Evolutionary conservation across 2,329 filamentous ascomycete species (phyloP), one percentile per base, ranked within the genome.

Genomic region (Xylaria hypoxylon): DNA sequence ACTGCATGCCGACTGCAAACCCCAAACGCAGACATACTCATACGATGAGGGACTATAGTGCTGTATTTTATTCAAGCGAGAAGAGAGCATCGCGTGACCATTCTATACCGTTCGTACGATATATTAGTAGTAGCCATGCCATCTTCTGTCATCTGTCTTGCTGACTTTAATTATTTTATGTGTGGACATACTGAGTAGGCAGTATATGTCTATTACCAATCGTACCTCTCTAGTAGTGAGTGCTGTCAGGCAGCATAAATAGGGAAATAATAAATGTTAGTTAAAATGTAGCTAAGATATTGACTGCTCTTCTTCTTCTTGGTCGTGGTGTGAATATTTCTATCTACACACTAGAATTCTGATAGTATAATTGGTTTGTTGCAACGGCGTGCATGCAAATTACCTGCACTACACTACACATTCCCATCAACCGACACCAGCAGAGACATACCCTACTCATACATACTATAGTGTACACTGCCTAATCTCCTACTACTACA

Each of bases 41-140:
- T n/a, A 15, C 60, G 26, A 52, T 64, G 55, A 63, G 17, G 60
- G 45, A 58, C 48, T 22, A 17, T 40, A 52, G 19, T 47, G 19
- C 44, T 47, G 19, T 47, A 47, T 26, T 57, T 22, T 53, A 45
- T 58, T 11, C 45, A 26, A 56, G 50, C 40, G 28, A 31, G 38
- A 57, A 53, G 40, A 44, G 47, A 13, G 40, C 17, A 62, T 62
- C 64, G 64, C 64, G 59, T 66, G 64, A 59, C 64, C 55, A 66
- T 40, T 17, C 31, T 31, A 26, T 59, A 3, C 48, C 38, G 35
- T 65, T 65, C 63, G 51, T 62, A 65, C 28, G 45, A 57, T 52
- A 44, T 26, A 22, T 19, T 28, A 44, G 40, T n/a, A 35, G 31
- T 31, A 10, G 51, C 40, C 31, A 31, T 55, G 33, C 42, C 22